phyloP scores from a whole-genome alignment of 2,329 filamentous ascomycete genomes.

The Dothiorella sarmentorum region DNA sequence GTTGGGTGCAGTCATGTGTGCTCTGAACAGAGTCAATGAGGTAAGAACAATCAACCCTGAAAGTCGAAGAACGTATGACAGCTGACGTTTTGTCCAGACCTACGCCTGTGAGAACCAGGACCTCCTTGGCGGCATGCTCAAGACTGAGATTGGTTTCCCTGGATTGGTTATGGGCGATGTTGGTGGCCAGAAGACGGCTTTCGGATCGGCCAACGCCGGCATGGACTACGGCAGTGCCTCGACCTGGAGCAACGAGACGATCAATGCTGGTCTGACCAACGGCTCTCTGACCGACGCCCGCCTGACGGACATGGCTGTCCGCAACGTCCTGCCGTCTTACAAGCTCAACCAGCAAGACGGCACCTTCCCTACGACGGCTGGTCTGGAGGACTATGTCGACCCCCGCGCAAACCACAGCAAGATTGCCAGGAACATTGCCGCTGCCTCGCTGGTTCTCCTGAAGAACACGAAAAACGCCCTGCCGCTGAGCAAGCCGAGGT shows the following conservation, averaged over 20 bases:
- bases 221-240: conserved; percentile 22
- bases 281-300: conserved; percentile 39
- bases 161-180: conserved; percentile 27
- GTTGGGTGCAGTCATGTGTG: conserved; percentile 74
- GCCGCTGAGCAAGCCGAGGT: conserved; percentile 51
- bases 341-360: conserved; percentile 43
- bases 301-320: conserved; percentile 46
- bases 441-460: conserved; percentile 42
- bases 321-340: conserved; percentile 48
- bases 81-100: conserved; percentile 26
- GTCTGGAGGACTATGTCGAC: conserved; percentile 7
- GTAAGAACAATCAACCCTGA: neutral
- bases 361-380: conserved; percentile 39
- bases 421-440: conserved; percentile 40
- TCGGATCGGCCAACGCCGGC: conserved; percentile 29
- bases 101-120: conserved; percentile 47
- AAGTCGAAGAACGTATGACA: too few species aligned
- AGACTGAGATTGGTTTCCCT: conserved; percentile 45
- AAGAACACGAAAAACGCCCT: conserved; percentile 51
- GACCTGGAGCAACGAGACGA: conserved; percentile 25
- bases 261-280: conserved; percentile 40
- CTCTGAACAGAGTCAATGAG: conserved; percentile 53
- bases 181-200: conserved; percentile 29
- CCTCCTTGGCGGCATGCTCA: conserved; percentile 44
- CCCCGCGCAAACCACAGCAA: conserved; percentile 35